These are phyloP conservation scores for Yamadazyma kitorensis DNA, from an alignment of 805 yeast species.

Conservation along the genomic window DNA sequence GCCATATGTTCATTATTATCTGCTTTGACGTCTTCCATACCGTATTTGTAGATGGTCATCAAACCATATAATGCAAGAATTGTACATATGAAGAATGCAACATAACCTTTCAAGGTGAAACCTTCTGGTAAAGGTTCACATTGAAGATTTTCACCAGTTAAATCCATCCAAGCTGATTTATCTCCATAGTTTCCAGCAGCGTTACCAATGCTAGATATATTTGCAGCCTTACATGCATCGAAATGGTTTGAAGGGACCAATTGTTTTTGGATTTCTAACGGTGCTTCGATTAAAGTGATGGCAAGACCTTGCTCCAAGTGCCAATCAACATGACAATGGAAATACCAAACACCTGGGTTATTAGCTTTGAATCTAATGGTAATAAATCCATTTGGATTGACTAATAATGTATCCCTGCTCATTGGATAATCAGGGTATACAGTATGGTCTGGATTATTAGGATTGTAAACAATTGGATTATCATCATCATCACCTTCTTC, in stretches of 20 bases:
- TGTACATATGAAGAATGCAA: conserved; percentile 57
- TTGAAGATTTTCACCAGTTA: conserved; percentile 61
- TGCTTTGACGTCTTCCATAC: conserved; percentile 57
- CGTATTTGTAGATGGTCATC: conserved; percentile 57
- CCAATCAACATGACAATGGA: conserved; percentile 99
- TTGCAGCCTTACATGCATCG: conserved; percentile 46
- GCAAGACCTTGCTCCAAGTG: conserved; percentile 95
- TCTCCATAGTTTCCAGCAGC: conserved; percentile 55
- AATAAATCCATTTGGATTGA: conserved; percentile 80
- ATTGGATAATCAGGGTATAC: conserved; percentile 71
- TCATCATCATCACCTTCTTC: conserved; percentile 53
- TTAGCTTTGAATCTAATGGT: conserved; percentile 85
- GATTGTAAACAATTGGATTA: conserved; percentile 48
- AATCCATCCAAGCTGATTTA: conserved; percentile 55
- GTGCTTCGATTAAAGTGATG: conserved; percentile 78
- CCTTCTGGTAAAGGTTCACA: conserved; percentile 64
- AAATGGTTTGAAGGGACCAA: conserved; percentile 47
- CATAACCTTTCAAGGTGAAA: conserved; percentile 66
- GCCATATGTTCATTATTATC: conserved; percentile 48
- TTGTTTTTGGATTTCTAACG: conserved; percentile 53
- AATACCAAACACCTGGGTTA: conserved; percentile 98
- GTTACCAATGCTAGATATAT: conserved; percentile 54
- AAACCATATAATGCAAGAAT: conserved; percentile 60
- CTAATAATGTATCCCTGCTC: conserved; percentile 78
- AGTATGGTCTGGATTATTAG: conserved; percentile 21